Base-by-base conservation (phyloP, 2,329 filamentous ascomycete species). In the Sclerotinia spermophila region DNA sequence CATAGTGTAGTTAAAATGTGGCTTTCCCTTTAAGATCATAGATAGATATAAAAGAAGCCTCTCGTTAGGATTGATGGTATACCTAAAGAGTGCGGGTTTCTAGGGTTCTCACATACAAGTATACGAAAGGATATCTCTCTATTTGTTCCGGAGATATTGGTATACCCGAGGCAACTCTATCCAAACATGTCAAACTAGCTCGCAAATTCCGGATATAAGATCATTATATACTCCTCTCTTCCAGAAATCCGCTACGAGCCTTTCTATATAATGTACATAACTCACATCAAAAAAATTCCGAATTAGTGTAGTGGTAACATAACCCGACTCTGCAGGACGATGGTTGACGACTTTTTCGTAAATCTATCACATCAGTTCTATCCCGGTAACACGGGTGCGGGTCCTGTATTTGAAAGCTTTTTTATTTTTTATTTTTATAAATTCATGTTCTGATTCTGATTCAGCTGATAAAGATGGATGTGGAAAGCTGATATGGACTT, bases 161-260 rank as follows among this genome's bases (percentile, higher is more conserved):
- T 2, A 17, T 3, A 7, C 5, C 48, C 48, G n/a, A 53, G 48
- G 5, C 1, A 51, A 17, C 13, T 5, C 13, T 17, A 15, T 38
- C 0, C 2, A n/a, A 8, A 35, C 21, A 38, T 3, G 15, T n/a
- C 1, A 58, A 7, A 24, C 33, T 6, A 8, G 11, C 21, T 2
- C 11, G 6, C 33, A 15, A 58, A n/a, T 58, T 24, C 24, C 33
- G 55, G 55, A 58, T 38, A 58, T n/a, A n/a, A 38, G 5, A 13
- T 58, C 21, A 58, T 0, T 11, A 15, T 17, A 15, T 21, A 38
- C 0, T n/a, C 24, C 35, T 60, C 21, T 58, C 35, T n/a, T n/a
- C 13, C 0, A 7, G 17, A 38, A 38, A 38, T 1, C 17, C 6
- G 19, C 1, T 3, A 38, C 24, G 1, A 35, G 2, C 5, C 0